phyloP scores from a whole-genome alignment of 768 basidiomycete genomes.

The Mycena olivaceomarginata region DNA sequence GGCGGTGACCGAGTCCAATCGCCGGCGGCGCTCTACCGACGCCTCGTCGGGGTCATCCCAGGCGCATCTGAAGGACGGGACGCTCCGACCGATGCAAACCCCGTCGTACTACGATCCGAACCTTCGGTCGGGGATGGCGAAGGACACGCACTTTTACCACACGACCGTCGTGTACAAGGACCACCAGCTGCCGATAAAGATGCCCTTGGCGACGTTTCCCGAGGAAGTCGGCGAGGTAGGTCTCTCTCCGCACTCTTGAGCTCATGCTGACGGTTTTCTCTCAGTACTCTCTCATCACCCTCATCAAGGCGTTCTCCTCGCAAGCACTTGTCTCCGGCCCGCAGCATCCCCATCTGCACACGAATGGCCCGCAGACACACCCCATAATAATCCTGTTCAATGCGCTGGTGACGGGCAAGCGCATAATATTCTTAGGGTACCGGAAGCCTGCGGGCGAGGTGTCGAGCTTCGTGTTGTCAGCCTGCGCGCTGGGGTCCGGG shows the following conservation, averaged over 20 bases:
- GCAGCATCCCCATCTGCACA: conserved; percentile 94
- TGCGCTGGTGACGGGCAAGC: conserved; percentile 94
- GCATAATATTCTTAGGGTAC: conserved; percentile 97
- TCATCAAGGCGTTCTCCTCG: conserved; percentile 58
- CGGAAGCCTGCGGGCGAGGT: conserved; percentile 93
- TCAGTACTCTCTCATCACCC: conserved; percentile 58
- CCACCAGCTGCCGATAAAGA: conserved; percentile 90
- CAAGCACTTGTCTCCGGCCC: conserved; percentile 74
- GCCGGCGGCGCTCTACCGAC: conserved; percentile 81
- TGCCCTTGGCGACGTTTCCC: conserved; percentile 92
- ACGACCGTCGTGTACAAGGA: conserved; percentile 90
- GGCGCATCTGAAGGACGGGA: conserved; percentile 63
- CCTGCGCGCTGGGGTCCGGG: conserved; percentile 95
- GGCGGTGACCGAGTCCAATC: conserved; percentile 62
- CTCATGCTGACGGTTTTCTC: conserved; percentile 80
- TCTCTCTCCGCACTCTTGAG: conserved; percentile 36
- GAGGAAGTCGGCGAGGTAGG: conserved; percentile 98
- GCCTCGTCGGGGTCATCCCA: conserved; percentile 85
- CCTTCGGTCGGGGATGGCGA: conserved; percentile 69
- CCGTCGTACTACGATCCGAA: conserved; percentile 68
- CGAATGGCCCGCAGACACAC: conserved; percentile 92
- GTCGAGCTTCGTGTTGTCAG: conserved; percentile 93
- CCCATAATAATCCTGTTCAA: conserved; percentile 98
- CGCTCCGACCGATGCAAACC: conserved; percentile 58
- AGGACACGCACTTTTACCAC: conserved; percentile 97